Evolutionary conservation across 768 basidiomycete species (phyloP), one percentile per base, ranked within the genome.

Genomic region (Boletus insuetus): DNA sequence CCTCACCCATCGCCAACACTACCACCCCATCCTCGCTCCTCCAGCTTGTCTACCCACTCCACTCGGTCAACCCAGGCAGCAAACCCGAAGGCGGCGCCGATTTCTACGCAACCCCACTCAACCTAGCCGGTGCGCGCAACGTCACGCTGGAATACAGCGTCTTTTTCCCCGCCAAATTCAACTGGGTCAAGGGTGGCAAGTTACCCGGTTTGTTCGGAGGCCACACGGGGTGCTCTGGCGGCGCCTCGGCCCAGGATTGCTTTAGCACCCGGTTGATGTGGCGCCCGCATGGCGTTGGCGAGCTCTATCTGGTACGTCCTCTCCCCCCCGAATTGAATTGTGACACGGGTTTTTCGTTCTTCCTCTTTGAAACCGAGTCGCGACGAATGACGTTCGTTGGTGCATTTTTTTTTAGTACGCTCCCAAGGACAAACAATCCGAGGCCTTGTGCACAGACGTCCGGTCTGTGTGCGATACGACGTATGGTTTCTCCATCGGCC

Each of bases 231-330:
- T 91, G 89, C 66, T 89, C 88, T 19, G 90, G 90, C 6, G 90
- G 90, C 1, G 75, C 83, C 60, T 77, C 78, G n/a, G 92, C 90
- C 8, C 58, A 74, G 35, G 76, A 79, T 42, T 95, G 93, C 63
- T 95, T 91, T 65, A 91, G 88, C 64, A 93, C 91, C 7, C 73
- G 93, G 26, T 54, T 94, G 60, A 94, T 95, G 93, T 94, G 88
- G 87, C 76, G 88, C 38, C 63, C 68, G 13, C 72, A 71, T 0
- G 91, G 92, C 5, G 69, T 68, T 0, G 92, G 91, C 5, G 93
- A 94, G 64, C 72, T 91, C 26, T 92, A 91, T 63, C 74, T 89
- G 55, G 87, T 89, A 62, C 53, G 82, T 76, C 1, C 12, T 9
- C 41, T 38, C 17, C 17, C 37, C 6, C 37, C 37, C 24, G 6